These are phyloP conservation scores for Nematocida sp. DNA, from an alignment of 371 early-diverging fungal genomes.

Conservation along the genomic window DNA sequence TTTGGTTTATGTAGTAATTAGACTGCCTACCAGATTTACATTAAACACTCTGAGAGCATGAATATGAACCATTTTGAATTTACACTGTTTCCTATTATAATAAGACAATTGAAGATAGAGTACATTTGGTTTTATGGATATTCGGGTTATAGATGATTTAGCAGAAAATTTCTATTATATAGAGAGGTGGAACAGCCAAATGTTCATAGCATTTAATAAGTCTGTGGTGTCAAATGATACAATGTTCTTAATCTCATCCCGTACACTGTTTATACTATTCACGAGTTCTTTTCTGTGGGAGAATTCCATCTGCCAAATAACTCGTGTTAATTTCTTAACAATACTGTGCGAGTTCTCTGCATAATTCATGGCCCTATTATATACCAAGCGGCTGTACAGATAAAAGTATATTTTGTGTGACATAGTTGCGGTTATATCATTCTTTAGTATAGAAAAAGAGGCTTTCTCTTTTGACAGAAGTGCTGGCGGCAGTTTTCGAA, in stretches of 20 bases:
- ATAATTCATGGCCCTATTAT: conserved; percentile 1
- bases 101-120: too few relatives aligned
- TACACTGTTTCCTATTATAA: too few relatives aligned
- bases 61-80: too few relatives aligned
- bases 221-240: conserved; percentile 22
- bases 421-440: neutral
- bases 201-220: conserved; percentile 6
- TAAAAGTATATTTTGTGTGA: conserved; percentile 4
- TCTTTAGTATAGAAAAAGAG: neutral
- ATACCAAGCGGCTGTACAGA: conserved; percentile 5
- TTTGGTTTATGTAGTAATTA: too few relatives aligned
- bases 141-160: neutral
- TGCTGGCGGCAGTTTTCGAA: conserved; percentile 10
- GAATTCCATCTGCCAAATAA: conserved; percentile 31
- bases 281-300: conserved; percentile 17
- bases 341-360: neutral
- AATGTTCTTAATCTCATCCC: conserved; percentile 20
- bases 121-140: neutral
- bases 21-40: too few relatives aligned
- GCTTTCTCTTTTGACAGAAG: neutral
- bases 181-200: conserved; percentile 36
- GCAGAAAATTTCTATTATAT: neutral
- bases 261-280: neutral
- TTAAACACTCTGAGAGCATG: too few relatives aligned
- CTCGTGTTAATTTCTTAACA: neutral